Evolutionary conservation across 2,329 filamentous ascomycete genomes (phyloP).

Genomic region (Microcera coccophila): DNA sequence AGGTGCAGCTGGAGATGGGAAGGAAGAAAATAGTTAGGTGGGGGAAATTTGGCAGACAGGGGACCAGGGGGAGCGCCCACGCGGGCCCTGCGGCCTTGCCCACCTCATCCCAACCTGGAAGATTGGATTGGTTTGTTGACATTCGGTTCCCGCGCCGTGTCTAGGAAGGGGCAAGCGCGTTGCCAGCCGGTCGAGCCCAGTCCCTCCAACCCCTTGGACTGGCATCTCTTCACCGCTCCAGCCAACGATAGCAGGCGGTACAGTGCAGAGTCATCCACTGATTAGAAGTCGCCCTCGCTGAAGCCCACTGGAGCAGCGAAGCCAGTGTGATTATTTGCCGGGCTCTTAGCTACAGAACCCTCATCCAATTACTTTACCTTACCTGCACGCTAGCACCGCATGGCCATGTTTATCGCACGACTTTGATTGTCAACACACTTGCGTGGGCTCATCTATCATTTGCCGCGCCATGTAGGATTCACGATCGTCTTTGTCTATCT

Average conservation of each 20-base stretch:
- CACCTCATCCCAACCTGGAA: slow-evolving; percentile 28
- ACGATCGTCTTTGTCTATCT: background rate
- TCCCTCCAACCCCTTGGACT: too few species aligned
- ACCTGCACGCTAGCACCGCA: background rate
- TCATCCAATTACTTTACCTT: background rate
- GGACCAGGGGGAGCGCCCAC: slow-evolving; percentile 13
- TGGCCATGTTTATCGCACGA: background rate
- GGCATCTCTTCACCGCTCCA: slow-evolving; percentile 13
- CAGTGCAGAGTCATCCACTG: background rate
- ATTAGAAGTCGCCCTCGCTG: background rate
- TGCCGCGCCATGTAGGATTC: too few species aligned
- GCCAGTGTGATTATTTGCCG: background rate
- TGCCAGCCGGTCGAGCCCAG: too few species aligned
- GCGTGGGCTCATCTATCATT: background rate
- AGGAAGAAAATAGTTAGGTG: slow-evolving; percentile 42
- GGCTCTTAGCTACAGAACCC: background rate
- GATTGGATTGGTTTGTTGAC: too few species aligned
- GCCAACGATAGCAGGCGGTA: slow-evolving; percentile 7
- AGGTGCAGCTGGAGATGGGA: slow-evolving; percentile 22
- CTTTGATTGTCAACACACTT: background rate
- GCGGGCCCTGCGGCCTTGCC: background rate
- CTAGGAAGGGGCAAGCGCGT: slow-evolving; percentile 36
- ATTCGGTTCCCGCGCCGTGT: slow-evolving; percentile 31
- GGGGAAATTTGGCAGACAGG: slow-evolving; percentile 45
- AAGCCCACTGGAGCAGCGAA: background rate